Percentiles rank a stretch among this genome's conserved stretches.
Conservation (phyloP, 768 basidiomycete genomes). For the Tulasnella sp. region DNA sequence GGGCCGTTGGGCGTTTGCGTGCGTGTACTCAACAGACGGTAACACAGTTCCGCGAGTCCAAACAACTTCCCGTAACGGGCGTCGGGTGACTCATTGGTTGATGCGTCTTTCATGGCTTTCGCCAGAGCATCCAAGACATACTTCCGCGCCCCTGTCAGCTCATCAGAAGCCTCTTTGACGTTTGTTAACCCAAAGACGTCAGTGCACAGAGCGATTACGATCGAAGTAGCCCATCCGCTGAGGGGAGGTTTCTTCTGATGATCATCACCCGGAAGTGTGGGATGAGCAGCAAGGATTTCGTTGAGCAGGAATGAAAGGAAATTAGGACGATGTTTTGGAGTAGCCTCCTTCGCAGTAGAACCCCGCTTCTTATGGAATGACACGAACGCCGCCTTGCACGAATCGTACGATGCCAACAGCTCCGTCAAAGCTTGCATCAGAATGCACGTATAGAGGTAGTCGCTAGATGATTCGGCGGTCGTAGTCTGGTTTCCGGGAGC, state of each 20-base stretch:
- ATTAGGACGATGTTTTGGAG: slow-evolving; percentile 45
- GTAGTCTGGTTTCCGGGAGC: slow-evolving; percentile 6
- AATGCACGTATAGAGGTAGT: slow-evolving; percentile 57
- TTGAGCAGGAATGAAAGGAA: slow-evolving; percentile 72
- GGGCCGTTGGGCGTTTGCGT: slow-evolving; percentile 17
- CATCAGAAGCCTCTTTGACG: slow-evolving; percentile 60
- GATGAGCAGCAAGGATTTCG: slow-evolving; percentile 43
- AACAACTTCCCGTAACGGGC: slow-evolving; percentile 77
- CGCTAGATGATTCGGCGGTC: slow-evolving; percentile 21
- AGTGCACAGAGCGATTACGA: slow-evolving; percentile 85
- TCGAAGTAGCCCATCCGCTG: slow-evolving; percentile 40
- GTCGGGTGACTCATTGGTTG: slow-evolving; percentile 45
- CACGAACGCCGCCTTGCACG: slow-evolving; percentile 80
- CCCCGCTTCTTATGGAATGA: slow-evolving; percentile 53
- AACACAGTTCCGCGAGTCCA: slow-evolving; percentile 75
- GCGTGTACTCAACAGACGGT: slow-evolving; percentile 56
- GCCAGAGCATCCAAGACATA: slow-evolving; percentile 81
- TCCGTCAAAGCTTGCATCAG: slow-evolving; percentile 88
- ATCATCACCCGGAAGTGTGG: slow-evolving; percentile 67
- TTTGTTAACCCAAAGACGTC: slow-evolving; percentile 58
- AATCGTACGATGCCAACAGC: slow-evolving; percentile 81
- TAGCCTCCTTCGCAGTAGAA: slow-evolving; percentile 49
- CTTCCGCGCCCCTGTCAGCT: slow-evolving; percentile 83
- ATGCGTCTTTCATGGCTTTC: slow-evolving; percentile 69
- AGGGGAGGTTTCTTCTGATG: slow-evolving; percentile 29